These are phyloP conservation scores for Caryopteris hybrid DNA, from an alignment of 305 asterid genomes.

Conservation along the genomic window DNA sequence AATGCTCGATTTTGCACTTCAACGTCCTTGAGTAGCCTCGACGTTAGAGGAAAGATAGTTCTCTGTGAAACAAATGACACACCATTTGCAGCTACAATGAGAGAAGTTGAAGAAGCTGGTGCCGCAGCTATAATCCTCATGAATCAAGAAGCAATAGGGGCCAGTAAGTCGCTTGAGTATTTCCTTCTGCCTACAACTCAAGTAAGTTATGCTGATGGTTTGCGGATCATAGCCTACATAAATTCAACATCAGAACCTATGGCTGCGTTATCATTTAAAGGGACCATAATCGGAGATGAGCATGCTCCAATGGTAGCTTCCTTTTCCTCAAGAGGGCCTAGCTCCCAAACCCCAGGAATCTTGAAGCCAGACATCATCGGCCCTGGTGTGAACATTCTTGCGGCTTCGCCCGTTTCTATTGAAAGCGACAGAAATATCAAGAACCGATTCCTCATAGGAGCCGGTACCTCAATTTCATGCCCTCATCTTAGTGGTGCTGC, in stretches of 20 bases:
- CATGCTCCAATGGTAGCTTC: constrained; percentile 35
- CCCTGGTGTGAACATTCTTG: constrained; percentile 51
- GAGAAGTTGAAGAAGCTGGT: not conserved
- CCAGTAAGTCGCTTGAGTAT: too few relatives aligned
- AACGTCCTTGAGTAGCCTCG: not conserved
- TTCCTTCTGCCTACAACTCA: not conserved
- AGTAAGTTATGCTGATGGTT: constrained; percentile 2
- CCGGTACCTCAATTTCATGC: constrained; percentile 57
- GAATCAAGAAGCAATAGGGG: not conserved
- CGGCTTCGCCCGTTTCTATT: constrained; percentile 28
- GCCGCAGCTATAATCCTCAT: constrained; percentile 5
- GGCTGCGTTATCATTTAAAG: constrained; percentile 30
- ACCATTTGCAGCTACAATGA: not conserved
- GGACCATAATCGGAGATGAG: constrained; percentile 41
- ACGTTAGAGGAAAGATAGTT: constrained; percentile 8
- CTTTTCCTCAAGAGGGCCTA: too few relatives aligned
- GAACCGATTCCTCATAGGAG: constrained; percentile 15
- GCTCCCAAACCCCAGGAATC: too few relatives aligned
- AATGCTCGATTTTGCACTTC: constrained; percentile 9
- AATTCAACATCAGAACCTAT: constrained; percentile 20
- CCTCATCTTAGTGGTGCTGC: constrained; percentile 56
- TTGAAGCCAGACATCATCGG: constrained; percentile 55
- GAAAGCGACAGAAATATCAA: constrained; percentile 21
- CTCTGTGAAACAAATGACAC: not conserved
- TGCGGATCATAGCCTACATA: constrained; percentile 15